phyloP scores from a whole-genome alignment of 2,329 filamentous ascomycete genomes.

The Aspergillus clavatus region DNA sequence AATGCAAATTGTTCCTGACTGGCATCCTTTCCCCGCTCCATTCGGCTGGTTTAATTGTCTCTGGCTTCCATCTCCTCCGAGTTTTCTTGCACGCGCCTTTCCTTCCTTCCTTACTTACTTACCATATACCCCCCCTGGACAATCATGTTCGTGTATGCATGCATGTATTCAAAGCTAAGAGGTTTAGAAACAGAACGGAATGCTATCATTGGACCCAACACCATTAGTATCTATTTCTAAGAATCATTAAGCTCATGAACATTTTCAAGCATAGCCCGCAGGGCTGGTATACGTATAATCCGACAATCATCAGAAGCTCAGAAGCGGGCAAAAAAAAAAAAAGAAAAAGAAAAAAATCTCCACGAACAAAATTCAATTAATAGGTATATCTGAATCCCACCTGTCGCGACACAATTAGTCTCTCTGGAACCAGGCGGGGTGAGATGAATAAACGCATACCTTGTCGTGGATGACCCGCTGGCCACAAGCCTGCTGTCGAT shows the following conservation, averaged over 20 bases:
- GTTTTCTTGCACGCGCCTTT: constrained; percentile 13
- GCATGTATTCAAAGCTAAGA: constrained; percentile 11
- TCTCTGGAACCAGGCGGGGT: neutral
- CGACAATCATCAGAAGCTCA: too few species aligned
- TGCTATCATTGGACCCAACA: constrained; percentile 2
- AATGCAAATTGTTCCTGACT: too few species aligned
- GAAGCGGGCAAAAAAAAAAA: too few species aligned
- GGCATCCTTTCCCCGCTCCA: constrained; percentile 1
- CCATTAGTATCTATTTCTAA: too few species aligned
- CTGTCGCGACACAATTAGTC: constrained; percentile 13
- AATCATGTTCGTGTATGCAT: constrained; percentile 18
- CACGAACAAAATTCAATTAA: constrained; percentile 16
- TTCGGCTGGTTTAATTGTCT: constrained; percentile 2
- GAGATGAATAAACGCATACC: constrained; percentile 23
- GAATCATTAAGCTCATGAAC: too few species aligned
- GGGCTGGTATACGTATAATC: too few species aligned
- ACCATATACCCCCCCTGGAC: constrained; percentile 26
- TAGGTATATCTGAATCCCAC: constrained; percentile 33
- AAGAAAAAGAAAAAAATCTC: too few species aligned
- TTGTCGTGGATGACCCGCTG: constrained; percentile 48
- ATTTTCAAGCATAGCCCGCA: too few species aligned
- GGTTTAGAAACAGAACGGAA: constrained; percentile 5
- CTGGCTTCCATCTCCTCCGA: constrained; percentile 10
- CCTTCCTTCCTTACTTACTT: constrained; percentile 18
- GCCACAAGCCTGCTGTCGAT: constrained; percentile 46